phyloP scores from a whole-genome alignment of 2,329 filamentous ascomycete species.

The Rhinocladiella mackenziei region DNA sequence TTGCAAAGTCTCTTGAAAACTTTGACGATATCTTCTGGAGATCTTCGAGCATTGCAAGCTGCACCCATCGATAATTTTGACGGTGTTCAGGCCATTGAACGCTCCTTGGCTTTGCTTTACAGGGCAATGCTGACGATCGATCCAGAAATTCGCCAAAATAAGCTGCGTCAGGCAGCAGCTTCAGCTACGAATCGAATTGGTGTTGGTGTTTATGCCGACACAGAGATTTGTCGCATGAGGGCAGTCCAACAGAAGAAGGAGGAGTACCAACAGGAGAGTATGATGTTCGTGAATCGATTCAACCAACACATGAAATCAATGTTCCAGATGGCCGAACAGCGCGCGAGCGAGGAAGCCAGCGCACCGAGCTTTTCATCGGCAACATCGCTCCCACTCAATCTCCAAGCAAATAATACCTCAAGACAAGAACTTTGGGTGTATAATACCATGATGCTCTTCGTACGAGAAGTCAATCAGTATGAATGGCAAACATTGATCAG shows the following conservation, averaged over 20 bases:
- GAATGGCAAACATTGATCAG: conserved; percentile 79
- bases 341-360: conserved; percentile 63
- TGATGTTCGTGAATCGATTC: conserved; percentile 71
- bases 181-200: conserved; percentile 35
- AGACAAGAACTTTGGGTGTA: conserved; percentile 80
- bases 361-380: conserved; percentile 43
- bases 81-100: conserved; percentile 74
- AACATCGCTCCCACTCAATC: conserved; percentile 60
- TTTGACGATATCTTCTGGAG: conserved; percentile 74
- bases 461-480: conserved; percentile 73
- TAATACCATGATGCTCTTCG: conserved; percentile 79
- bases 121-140: conserved; percentile 94
- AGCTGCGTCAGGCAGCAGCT: conserved; percentile 47
- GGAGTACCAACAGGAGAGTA: conserved; percentile 73
- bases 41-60: conserved; percentile 68
- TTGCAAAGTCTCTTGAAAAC: conserved; percentile 84
- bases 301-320: conserved; percentile 77
- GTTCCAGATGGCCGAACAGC: conserved; percentile 70
- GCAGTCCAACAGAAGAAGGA: conserved; percentile 93
- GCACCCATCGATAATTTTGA: conserved; percentile 67
- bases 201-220: conserved; percentile 63
- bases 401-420: conserved; percentile 65
- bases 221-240: conserved; percentile 76
- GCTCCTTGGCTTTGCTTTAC: conserved; percentile 73
- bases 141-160: conserved; percentile 63